phyloP scores from a whole-genome alignment of 2,329 filamentous ascomycete species.

The Nemania sp. region DNA sequence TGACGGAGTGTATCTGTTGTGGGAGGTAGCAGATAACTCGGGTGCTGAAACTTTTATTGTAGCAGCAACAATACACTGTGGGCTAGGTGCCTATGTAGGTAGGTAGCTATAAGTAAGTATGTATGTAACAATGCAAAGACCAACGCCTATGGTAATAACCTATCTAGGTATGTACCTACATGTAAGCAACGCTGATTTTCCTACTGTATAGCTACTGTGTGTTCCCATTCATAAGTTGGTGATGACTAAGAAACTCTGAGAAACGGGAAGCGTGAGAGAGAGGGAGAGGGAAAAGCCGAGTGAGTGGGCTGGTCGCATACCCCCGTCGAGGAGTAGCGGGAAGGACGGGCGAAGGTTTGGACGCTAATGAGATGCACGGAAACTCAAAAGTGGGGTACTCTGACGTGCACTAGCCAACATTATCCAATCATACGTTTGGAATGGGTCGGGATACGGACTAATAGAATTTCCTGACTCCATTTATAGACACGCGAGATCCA shows the following conservation, averaged over 20 bases:
- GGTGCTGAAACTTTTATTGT: not conserved
- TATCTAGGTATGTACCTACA: not conserved
- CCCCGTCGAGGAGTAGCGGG: conserved; percentile 11
- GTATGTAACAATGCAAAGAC: no score
- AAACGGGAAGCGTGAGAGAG: conserved; percentile 23
- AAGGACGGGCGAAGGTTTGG: conserved; percentile 1
- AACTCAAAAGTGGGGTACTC: conserved; percentile 21
- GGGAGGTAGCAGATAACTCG: no score
- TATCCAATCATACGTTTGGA: conserved; percentile 12
- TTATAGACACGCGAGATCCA: conserved; percentile 15
- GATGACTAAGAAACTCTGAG: conserved; percentile 21
- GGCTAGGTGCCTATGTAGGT: not conserved
- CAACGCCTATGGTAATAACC: no score
- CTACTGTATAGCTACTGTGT: not conserved
- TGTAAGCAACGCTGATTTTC: no score
- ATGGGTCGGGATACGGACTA: conserved; percentile 21
- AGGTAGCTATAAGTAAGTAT: no score
- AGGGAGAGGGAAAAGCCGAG: conserved; percentile 29
- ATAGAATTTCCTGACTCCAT: conserved; percentile 28
- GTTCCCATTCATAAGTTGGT: no score
- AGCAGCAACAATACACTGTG: not conserved
- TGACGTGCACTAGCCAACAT: conserved; percentile 27
- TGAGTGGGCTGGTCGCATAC: conserved; percentile 34
- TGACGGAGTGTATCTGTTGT: no score
- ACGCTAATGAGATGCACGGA: not conserved